Percentiles rank a stretch among this genome's conserved stretches.
phyloP scores from a whole-genome alignment of 2,329 filamentous ascomycete species.

The Talaromyces marneffei region DNA sequence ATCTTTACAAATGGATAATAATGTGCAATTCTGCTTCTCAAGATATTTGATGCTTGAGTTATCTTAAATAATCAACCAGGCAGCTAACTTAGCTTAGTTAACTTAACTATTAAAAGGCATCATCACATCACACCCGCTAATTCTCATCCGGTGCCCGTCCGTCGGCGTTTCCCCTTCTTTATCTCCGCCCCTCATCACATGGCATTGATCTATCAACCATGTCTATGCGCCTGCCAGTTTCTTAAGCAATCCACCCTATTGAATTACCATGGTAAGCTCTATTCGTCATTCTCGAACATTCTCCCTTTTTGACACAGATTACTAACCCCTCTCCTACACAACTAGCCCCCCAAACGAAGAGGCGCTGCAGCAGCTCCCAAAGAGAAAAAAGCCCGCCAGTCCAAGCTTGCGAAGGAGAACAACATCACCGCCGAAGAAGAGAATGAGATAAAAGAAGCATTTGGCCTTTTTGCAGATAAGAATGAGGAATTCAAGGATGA shows the following conservation, averaged over 20 bases:
- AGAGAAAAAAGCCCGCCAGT: conserved; percentile 53
- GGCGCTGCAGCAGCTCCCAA: conserved; percentile 26
- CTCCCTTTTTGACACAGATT: background rate
- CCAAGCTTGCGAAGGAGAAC: conserved; percentile 88
- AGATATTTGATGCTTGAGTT: background rate
- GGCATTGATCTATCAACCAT: background rate
- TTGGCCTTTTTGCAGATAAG: conserved; percentile 63
- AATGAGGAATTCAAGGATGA: conserved; percentile 62
- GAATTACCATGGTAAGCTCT: background rate
- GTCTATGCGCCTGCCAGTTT: background rate
- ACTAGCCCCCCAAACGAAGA: conserved; percentile 35
- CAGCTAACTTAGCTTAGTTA: too few species aligned
- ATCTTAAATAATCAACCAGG: background rate
- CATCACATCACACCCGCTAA: background rate
- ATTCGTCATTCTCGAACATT: background rate
- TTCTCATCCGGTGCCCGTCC: conserved; percentile 8
- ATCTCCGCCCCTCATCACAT: conserved; percentile 8
- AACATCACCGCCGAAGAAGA: conserved; percentile 79
- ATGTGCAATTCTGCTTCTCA: background rate
- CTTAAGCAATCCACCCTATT: background rate
- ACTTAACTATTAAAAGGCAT: too few species aligned
- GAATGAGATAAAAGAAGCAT: conserved; percentile 84
- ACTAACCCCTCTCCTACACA: background rate
- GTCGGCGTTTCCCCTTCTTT: background rate
- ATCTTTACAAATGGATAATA: conserved; percentile 46